Conservation (phyloP, 805 yeast genomes). For the Pichia manshurica region DNA sequence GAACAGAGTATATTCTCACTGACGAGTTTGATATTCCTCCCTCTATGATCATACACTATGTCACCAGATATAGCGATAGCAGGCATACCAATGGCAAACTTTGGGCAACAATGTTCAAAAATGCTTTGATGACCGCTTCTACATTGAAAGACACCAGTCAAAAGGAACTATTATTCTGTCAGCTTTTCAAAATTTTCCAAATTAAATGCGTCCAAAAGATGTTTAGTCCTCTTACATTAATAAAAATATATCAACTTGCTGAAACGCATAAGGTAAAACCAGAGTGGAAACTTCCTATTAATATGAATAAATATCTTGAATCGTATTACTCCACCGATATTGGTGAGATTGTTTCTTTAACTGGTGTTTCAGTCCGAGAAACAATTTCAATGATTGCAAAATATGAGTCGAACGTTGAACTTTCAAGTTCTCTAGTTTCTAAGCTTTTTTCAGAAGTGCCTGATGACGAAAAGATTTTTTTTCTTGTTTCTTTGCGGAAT, state of each 20-base stretch:
- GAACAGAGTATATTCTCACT: not conserved
- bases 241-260: slow-evolving; percentile 3
- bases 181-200: not conserved
- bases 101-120: slow-evolving; percentile 4
- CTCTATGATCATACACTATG: not conserved
- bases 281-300: not conserved
- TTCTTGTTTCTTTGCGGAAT: slow-evolving; percentile 3
- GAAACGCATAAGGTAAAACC: not conserved
- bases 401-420: slow-evolving; percentile 3
- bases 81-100: not conserved
- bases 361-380: not conserved
- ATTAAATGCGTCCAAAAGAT: not conserved
- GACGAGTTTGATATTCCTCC: not conserved
- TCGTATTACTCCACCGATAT: not conserved
- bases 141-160: not conserved
- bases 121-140: not conserved
- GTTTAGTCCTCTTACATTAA: not conserved
- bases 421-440: not conserved
- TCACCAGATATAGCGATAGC: not conserved
- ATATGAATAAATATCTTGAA: slow-evolving; percentile 2
- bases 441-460: not conserved
- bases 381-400: not conserved
- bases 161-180: not conserved
- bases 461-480: not conserved
- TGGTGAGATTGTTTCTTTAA: not conserved